phyloP scores from a whole-genome alignment of 2,329 filamentous ascomycete genomes.

The Dactylellina sp. region DNA sequence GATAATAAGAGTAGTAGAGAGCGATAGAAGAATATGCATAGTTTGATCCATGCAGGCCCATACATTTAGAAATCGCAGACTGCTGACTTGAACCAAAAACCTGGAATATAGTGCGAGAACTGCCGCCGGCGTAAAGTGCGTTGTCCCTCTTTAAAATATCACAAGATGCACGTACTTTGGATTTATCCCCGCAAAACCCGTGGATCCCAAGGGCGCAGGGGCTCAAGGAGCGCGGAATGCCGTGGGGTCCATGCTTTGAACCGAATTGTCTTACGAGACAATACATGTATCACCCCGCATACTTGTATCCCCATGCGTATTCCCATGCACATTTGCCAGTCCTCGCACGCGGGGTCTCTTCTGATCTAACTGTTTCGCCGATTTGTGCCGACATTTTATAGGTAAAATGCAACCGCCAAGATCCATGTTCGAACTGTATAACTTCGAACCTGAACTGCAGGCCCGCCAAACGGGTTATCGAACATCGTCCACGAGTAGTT shows the following conservation, averaged over 20 bases:
- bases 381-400: conserved; percentile 30
- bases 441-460: conserved; percentile 55
- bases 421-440: conserved; percentile 54
- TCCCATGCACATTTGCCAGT: too few species aligned
- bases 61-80: too few species aligned
- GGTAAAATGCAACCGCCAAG: conserved; percentile 56
- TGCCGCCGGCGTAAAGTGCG: conserved; percentile 55
- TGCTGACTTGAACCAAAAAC: not conserved
- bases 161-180: conserved; percentile 21
- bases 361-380: conserved; percentile 8
- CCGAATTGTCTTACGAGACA: too few species aligned
- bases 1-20: too few species aligned
- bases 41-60: conserved; percentile 36
- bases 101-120: conserved; percentile 49
- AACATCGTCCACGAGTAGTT: conserved; percentile 54
- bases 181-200: not conserved
- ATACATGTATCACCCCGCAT: too few species aligned
- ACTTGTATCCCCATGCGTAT: too few species aligned
- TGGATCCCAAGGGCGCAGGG: too few species aligned
- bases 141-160: conserved; percentile 47
- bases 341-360: not conserved
- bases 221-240: too few species aligned
- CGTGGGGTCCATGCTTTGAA: too few species aligned
- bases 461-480: conserved; percentile 49
- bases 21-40: conserved; percentile 24